A percentile compares a stretch with the other conserved stretches of the same genome.
phyloP scores from a whole-genome alignment of 75 land plant genomes.

The Cunninghamia lanceolata region DNA sequence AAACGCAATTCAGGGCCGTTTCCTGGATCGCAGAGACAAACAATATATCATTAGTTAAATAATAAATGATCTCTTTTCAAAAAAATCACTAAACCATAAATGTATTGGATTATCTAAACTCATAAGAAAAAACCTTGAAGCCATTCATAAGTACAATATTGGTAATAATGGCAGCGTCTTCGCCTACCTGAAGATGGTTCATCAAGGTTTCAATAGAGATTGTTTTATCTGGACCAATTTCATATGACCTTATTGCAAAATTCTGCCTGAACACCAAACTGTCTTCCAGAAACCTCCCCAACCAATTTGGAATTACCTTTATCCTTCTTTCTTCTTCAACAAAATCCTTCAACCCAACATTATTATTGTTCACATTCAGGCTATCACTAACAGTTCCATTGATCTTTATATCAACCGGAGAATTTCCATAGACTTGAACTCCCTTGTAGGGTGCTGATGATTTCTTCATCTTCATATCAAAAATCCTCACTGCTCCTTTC shows the following conservation, averaged over 20 bases:
- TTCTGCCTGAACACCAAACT: constrained; percentile 61
- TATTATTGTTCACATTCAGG: background rate
- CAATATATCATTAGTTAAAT: background rate
- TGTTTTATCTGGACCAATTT: constrained; percentile 68
- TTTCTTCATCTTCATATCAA: background rate
- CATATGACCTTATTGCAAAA: constrained; percentile 75
- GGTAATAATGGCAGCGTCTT: background rate
- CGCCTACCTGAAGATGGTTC: constrained; percentile 69
- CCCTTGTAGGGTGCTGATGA: constrained; percentile 4
- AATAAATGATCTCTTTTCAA: too few relatives aligned
- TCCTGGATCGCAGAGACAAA: constrained; percentile 27
- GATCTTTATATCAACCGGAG: constrained; percentile 43
- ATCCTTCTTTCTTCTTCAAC: constrained; percentile 43
- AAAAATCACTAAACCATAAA: too few relatives aligned
- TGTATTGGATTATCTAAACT: too few relatives aligned
- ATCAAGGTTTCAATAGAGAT: constrained; percentile 71
- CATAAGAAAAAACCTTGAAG: background rate
- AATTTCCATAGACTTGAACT: constrained; percentile 45
- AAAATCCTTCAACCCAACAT: constrained; percentile 6
- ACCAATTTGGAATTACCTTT: constrained; percentile 67
- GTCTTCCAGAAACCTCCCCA: constrained; percentile 65
- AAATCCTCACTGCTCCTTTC: background rate
- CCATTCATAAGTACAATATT: background rate
- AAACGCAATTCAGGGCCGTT: constrained; percentile 72
- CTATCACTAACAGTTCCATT: constrained; percentile 20